phyloP scores from a whole-genome alignment of 306 rosid species.

The Malus sylvestris region DNA sequence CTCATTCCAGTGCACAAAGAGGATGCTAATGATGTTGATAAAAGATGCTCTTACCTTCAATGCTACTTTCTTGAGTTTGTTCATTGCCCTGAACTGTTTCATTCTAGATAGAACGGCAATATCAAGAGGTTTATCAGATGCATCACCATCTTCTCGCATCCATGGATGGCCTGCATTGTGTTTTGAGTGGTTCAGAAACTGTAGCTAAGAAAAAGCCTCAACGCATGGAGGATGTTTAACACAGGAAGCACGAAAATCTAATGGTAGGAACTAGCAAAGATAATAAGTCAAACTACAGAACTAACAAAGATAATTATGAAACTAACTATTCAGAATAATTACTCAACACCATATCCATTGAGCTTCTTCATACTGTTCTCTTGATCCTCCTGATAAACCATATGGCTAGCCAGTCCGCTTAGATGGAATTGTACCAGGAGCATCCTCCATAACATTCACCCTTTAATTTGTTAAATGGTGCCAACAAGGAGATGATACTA shows the following conservation, averaged over 20 bases:
- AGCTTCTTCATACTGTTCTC: not conserved
- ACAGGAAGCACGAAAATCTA: not conserved
- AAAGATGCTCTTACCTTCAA: conserved; percentile 55
- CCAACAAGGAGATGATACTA: not conserved
- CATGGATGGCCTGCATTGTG: conserved; percentile 84
- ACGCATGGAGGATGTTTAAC: not conserved
- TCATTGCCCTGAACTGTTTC: conserved; percentile 98
- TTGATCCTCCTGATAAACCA: not conserved
- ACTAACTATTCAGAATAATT: not conserved
- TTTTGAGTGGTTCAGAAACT: conserved; percentile 2
- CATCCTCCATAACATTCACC: not conserved
- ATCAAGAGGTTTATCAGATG: conserved; percentile 94
- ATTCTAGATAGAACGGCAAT: conserved; percentile 84
- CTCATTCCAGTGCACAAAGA: not conserved
- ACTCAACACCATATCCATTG: not conserved
- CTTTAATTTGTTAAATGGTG: not conserved
- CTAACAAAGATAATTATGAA: not conserved
- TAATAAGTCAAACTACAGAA: too few relatives aligned
- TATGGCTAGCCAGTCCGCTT: not conserved
- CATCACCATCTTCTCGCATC: conserved; percentile 93
- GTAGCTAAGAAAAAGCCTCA: not conserved
- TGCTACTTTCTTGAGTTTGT: conserved; percentile 95
- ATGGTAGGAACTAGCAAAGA: not conserved
- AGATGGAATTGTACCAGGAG: not conserved
- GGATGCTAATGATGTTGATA: not conserved